A percentile compares a stretch with the other conserved stretches of the same genome.
Evolutionary conservation across 345 rosid genomes (phyloP).

Genomic region (Dimocarpus longan): DNA sequence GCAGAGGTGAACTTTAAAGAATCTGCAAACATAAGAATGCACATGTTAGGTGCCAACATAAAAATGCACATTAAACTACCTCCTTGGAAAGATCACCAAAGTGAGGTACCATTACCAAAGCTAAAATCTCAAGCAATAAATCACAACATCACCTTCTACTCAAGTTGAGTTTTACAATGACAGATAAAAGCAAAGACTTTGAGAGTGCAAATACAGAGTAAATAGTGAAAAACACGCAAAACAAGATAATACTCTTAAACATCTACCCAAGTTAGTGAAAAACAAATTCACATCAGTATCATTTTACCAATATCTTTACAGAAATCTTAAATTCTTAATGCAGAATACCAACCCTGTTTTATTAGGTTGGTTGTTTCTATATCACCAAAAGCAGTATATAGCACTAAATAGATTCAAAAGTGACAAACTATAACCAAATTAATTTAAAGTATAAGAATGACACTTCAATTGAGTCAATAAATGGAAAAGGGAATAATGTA

Average conservation of each 20-base stretch:
- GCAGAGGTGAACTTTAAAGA: conserved; percentile 90
- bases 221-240: not conserved
- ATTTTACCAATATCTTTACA: not conserved
- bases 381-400: not conserved
- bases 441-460: not conserved
- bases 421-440: not conserved
- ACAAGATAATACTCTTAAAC: not conserved
- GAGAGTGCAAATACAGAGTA: not conserved
- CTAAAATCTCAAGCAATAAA: not conserved
- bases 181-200: not conserved
- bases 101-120: not conserved
- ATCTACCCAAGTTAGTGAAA: not conserved
- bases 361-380: not conserved
- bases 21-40: conserved; percentile 56
- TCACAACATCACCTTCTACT: not conserved
- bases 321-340: not conserved
- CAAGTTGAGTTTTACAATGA: not conserved
- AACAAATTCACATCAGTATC: not conserved
- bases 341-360: not conserved
- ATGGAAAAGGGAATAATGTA: conserved; percentile 11
- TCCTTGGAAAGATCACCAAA: conserved; percentile 4
- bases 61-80: conserved; percentile 15
- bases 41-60: not conserved
- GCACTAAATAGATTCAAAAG: not conserved
- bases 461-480: not conserved